Conservation (phyloP, 1,139 yeast species). For the Zygosaccharomyces sapae region DNA sequence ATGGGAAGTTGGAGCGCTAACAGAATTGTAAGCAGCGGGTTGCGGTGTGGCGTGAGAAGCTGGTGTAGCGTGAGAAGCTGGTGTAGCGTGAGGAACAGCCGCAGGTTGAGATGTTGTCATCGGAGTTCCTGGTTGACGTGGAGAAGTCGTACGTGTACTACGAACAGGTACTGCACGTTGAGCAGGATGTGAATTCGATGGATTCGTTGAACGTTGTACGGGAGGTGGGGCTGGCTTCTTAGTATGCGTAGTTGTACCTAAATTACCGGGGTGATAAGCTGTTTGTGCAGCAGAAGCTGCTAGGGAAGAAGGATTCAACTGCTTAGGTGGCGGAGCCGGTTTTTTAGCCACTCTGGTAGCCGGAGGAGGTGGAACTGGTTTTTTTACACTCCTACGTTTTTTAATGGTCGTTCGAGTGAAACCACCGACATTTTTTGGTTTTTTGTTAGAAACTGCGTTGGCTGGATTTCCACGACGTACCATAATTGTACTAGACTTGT, state of each 20-base stretch:
- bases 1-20: constrained; percentile 46
- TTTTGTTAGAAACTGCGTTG: constrained; percentile 60
- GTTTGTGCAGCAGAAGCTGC: constrained; percentile 40
- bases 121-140: not conserved
- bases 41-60: not conserved
- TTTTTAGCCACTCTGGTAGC: constrained; percentile 35
- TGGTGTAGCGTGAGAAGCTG: not conserved
- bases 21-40: constrained; percentile 50
- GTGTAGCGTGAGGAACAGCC: not conserved
- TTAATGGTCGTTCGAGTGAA: constrained; percentile 15
- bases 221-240: not conserved
- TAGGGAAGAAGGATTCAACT: constrained; percentile 24
- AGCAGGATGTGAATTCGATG: constrained; percentile 17
- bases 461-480: constrained; percentile 80
- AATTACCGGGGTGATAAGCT: constrained; percentile 33
- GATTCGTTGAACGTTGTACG: not conserved
- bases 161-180: constrained; percentile 1
- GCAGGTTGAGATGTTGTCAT: not conserved
- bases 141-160: not conserved
- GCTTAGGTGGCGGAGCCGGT: constrained; percentile 36
- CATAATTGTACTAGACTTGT: constrained; percentile 84
- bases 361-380: constrained; percentile 33
- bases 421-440: constrained; percentile 49
- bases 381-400: constrained; percentile 9
- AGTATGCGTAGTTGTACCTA: not conserved